phyloP scores from a whole-genome alignment of 2,329 filamentous ascomycete species.

The Aspergillus awamori region DNA sequence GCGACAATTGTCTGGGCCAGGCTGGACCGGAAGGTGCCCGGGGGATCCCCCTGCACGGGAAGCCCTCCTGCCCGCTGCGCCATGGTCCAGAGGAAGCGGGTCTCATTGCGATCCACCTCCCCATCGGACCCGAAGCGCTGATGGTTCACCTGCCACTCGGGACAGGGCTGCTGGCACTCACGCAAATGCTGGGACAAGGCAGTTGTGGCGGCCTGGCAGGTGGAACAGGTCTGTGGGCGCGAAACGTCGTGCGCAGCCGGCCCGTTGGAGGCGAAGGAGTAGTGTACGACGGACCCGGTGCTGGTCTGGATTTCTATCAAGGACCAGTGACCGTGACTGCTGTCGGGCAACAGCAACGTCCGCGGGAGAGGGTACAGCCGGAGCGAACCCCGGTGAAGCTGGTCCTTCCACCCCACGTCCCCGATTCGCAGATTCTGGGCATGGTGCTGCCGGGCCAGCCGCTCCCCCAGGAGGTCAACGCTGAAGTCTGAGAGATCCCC shows the following conservation, averaged over 20 bases:
- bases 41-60: background rate
- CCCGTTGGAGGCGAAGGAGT: background rate
- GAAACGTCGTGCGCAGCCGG: background rate
- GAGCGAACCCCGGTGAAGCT: background rate
- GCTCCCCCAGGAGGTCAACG: too few relatives aligned
- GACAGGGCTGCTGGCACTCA: background rate
- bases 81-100: slow-evolving; percentile 2
- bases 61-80: background rate
- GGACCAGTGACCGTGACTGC: background rate
- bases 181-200: slow-evolving; percentile 3
- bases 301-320: background rate
- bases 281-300: background rate
- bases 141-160: background rate
- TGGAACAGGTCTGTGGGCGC: background rate
- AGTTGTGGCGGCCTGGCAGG: background rate
- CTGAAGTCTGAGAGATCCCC: too few relatives aligned
- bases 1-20: background rate
- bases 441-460: too few relatives aligned
- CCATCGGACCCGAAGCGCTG: background rate
- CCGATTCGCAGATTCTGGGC: background rate
- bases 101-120: background rate
- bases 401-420: slow-evolving; percentile 1
- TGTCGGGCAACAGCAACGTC: slow-evolving; percentile 1
- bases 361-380: background rate
- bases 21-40: background rate